These are phyloP conservation scores for Kewa caespitosa DNA, from an alignment of 179 eudicot species.

Conservation along the genomic window DNA sequence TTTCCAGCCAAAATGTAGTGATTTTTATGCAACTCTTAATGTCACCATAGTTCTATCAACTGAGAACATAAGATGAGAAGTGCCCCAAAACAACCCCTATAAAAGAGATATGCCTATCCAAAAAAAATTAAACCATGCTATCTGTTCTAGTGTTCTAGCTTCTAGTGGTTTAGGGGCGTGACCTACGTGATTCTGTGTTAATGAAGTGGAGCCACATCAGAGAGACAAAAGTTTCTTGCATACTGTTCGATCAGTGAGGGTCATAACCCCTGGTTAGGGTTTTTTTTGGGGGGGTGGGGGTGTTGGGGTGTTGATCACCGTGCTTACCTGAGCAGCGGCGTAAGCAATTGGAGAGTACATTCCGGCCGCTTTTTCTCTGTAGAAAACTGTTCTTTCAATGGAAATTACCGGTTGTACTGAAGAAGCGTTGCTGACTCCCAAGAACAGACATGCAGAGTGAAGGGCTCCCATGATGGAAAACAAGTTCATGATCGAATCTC, in stretches of 20 bases:
- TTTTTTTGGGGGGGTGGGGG: neutral
- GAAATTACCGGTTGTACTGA: conserved; percentile 89
- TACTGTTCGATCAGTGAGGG: neutral
- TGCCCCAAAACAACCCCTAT: too few relatives aligned
- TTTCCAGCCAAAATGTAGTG: neutral
- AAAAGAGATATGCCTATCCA: too few relatives aligned
- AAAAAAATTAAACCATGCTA: neutral
- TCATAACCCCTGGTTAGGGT: neutral
- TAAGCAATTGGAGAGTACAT: conserved; percentile 84
- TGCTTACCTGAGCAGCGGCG: conserved; percentile 82
- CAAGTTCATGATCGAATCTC: conserved; percentile 62
- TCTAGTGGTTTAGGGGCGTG: neutral
- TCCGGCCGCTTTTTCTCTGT: conserved; percentile 93
- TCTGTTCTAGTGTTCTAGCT: neutral
- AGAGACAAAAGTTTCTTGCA: neutral
- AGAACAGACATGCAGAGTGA: conserved; percentile 64
- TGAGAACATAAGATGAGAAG: too few relatives aligned
- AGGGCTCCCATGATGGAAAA: conserved; percentile 70
- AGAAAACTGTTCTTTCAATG: conserved; percentile 85
- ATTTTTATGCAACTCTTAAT: too few relatives aligned
- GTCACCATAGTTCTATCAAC: too few relatives aligned
- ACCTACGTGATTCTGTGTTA: neutral
- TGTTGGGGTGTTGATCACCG: too few relatives aligned
- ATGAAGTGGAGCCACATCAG: neutral
- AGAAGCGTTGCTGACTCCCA: conserved; percentile 86